Conservation (phyloP, 2,329 filamentous ascomycete genomes). For the Blumeria graminis region DNA sequence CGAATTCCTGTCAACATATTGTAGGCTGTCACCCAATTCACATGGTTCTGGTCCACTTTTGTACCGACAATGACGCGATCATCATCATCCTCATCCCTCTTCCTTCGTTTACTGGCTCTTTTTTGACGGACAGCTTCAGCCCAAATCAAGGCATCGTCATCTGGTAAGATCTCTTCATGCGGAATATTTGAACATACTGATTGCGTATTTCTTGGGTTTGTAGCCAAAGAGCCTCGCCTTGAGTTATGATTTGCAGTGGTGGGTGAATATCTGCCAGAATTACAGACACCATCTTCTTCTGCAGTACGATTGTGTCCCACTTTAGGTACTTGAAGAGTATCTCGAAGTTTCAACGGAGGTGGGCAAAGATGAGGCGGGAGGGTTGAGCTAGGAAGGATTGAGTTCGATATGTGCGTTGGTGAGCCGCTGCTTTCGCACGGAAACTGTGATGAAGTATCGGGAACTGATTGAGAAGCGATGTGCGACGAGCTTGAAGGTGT, state of each 20-base stretch:
- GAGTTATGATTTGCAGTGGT: constrained; percentile 25
- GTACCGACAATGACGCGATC: constrained; percentile 88
- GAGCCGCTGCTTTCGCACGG: too few relatives aligned
- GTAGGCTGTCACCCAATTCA: constrained; percentile 94
- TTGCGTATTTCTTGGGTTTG: constrained; percentile 59
- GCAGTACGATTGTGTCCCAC: constrained; percentile 38
- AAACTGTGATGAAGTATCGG: too few relatives aligned
- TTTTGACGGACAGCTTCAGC: constrained; percentile 84
- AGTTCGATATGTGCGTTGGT: too few relatives aligned
- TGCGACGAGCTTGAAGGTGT: too few relatives aligned
- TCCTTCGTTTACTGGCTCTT: constrained; percentile 62
- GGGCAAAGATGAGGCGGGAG: constrained; percentile 16
- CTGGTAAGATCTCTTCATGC: constrained; percentile 59
- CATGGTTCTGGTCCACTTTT: constrained; percentile 91
- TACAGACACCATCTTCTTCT: constrained; percentile 39
- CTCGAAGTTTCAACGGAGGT: constrained; percentile 41
- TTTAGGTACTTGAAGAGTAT: constrained; percentile 73
- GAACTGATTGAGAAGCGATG: too few relatives aligned
- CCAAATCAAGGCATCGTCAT: constrained; percentile 81
- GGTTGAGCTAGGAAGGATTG: too few relatives aligned
- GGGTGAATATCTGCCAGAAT: constrained; percentile 65
- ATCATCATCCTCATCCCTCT: constrained; percentile 71
- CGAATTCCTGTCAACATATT: constrained; percentile 99
- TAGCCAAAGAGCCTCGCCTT: constrained; percentile 59
- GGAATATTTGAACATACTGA: constrained; percentile 68